Percentiles rank a stretch among this genome's conserved stretches.
phyloP scores from a whole-genome alignment of 495 filamentous ascomycete genomes.

The Poronia punctata region DNA sequence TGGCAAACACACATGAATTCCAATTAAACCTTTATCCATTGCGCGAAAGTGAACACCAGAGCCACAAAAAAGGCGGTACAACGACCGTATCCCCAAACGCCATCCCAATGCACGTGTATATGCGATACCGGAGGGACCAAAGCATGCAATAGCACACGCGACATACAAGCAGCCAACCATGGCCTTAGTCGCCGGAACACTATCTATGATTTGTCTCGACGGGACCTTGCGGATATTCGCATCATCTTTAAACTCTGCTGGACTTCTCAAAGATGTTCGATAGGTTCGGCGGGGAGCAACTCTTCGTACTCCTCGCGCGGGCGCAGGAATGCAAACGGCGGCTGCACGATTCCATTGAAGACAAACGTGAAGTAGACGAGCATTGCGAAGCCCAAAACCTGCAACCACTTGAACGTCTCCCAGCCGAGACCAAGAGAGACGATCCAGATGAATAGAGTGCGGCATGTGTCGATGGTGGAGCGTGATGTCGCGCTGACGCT shows the following conservation, averaged over 20 bases:
- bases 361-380: conserved; percentile 96
- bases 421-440: conserved; percentile 88
- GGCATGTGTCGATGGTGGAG: conserved; percentile 94
- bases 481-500: conserved; percentile 83
- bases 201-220: too few relatives aligned
- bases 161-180: not conserved
- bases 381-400: conserved; percentile 79
- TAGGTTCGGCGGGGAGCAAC: conserved; percentile 76
- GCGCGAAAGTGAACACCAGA: conserved; percentile 6
- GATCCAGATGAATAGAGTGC: conserved; percentile 97
- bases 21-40: conserved; percentile 1
- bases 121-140: too few relatives aligned
- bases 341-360: conserved; percentile 85
- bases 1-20: not conserved
- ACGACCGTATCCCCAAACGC: conserved; percentile 11
- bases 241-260: too few relatives aligned
- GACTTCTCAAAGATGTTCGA: conserved; percentile 56
- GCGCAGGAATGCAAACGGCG: conserved; percentile 54
- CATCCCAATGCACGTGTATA: conserved; percentile 15
- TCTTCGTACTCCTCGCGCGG: conserved; percentile 55
- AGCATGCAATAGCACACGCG: not conserved
- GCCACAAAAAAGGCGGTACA: not conserved
- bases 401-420: conserved; percentile 98
- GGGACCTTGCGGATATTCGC: too few relatives aligned
- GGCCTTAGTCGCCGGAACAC: too few relatives aligned